These are phyloP conservation scores for Solanum dulcamara DNA, from an alignment of 257 asterid genomes.

Conservation along the genomic window DNA sequence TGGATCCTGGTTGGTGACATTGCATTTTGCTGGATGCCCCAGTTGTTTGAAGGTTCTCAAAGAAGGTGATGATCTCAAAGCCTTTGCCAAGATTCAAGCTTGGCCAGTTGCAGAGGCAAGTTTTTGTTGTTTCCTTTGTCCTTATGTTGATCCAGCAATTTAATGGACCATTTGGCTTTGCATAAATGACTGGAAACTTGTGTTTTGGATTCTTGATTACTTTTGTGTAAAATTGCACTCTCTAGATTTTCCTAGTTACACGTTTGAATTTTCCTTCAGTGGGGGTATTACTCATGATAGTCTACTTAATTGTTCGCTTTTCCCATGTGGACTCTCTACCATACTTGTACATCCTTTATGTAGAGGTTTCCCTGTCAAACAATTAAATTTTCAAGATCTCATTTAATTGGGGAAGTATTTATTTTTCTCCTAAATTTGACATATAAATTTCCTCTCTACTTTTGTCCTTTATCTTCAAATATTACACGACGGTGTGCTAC, in stretches of 20 bases:
- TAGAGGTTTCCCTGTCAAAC: background rate
- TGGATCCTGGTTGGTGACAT: slow-evolving; percentile 47
- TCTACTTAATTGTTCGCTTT: background rate
- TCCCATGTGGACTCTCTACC: background rate
- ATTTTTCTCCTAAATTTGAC: background rate
- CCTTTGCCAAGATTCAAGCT: slow-evolving; percentile 39
- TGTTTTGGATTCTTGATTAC: background rate
- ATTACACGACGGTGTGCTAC: background rate
- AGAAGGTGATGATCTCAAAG: slow-evolving; percentile 55
- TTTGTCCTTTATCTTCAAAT: background rate
- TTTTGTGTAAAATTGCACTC: background rate
- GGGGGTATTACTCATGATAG: background rate
- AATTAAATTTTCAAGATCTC: background rate
- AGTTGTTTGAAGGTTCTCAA: slow-evolving; percentile 52
- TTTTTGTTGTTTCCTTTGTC: slow-evolving; percentile 1
- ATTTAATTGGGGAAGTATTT: background rate
- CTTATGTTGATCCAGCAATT: slow-evolving; percentile 1
- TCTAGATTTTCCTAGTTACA: background rate
- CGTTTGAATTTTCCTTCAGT: background rate
- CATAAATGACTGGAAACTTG: background rate
- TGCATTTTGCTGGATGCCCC: slow-evolving; percentile 60
- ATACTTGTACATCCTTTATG: background rate
- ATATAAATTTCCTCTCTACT: background rate
- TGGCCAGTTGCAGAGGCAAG: slow-evolving; percentile 74
- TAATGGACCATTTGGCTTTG: slow-evolving; percentile 1